phyloP scores from a whole-genome alignment of 2,329 filamentous ascomycete species.

The Neurospora sp. region DNA sequence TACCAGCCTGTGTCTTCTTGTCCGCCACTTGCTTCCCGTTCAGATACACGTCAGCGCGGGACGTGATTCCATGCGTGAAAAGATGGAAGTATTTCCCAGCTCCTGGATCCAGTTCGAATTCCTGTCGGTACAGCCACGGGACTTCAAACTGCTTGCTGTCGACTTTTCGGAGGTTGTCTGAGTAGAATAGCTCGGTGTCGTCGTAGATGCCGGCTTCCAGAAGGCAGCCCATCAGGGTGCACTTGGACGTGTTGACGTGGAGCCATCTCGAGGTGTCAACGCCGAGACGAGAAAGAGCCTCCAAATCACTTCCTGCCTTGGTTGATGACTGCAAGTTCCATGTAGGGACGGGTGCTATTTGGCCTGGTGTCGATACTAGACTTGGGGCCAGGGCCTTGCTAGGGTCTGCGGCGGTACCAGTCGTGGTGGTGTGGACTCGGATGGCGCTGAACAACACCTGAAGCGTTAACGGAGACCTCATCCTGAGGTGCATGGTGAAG shows the following conservation, averaged over 20 bases:
- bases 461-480: background rate
- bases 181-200: constrained; percentile 46
- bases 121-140: constrained; percentile 50
- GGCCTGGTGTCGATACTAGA: constrained; percentile 19
- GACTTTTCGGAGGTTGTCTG: constrained; percentile 32
- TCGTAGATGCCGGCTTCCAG: constrained; percentile 41
- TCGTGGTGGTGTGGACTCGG: background rate
- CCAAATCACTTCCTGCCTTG: constrained; percentile 25
- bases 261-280: constrained; percentile 42
- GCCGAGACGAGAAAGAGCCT: constrained; percentile 31
- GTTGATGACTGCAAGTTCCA: constrained; percentile 42
- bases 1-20: constrained; percentile 39
- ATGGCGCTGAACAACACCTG: background rate
- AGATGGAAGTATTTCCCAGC: constrained; percentile 38
- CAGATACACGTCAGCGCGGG: constrained; percentile 49
- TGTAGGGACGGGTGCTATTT: constrained; percentile 26
- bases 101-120: constrained; percentile 32
- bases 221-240: constrained; percentile 48
- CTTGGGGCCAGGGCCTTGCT: background rate
- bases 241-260: constrained; percentile 33
- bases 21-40: constrained; percentile 45
- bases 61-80: constrained; percentile 49
- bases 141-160: constrained; percentile 37
- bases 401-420: background rate
- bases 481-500: background rate